Evolutionary conservation across 257 asterid genomes (phyloP), one percentile per base, ranked within the genome.

Genomic region (Solanum bukasovii): DNA sequence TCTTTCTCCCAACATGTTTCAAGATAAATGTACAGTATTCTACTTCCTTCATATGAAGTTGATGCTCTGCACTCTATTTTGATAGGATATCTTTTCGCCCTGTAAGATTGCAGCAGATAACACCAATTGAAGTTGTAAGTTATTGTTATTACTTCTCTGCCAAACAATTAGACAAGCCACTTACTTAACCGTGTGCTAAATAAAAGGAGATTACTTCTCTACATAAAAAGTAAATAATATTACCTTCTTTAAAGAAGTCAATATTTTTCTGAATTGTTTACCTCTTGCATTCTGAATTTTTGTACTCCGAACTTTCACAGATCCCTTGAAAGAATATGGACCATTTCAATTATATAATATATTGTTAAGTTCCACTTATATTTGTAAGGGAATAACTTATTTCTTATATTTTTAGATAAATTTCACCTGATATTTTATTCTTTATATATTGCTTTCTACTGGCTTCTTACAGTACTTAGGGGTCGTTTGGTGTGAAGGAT

Each of bases 1-100:
- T 97, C 99, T 88, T 97, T 97, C 90, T 97, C 98, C 98, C 96
- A 96, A 87, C 98, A 93, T 88, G 99, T 97, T 88, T 97, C 98
- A 13, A 93, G 93, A 91, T 93, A 97, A 86, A 97, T 86, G 92
- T 93, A 95, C 81, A 97, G 40, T 77, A 83, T 87, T 91, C 92
- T 93, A 89, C 92, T 90, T 91, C 98, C 99, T 89, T 92, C 91
- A 91, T 95, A 96, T 91, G 94, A 84, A 29, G 88, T 88, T 82
- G 95, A 92, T 42, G 87, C 91, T 92, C 93, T 94, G 91, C 94
- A 94, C 92, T 97, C 99, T 83, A 97, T 92, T 92, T 91, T 95
- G 89, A 97, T 94, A 38, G 99, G 99, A 88, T 92, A 97, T 88
- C 93, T 94, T 93, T 97, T 96, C 81, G 96, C 98, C 99, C 99